phyloP scores from a whole-genome alignment of 2,329 filamentous ascomycete genomes.

The Penicillium sp. region DNA sequence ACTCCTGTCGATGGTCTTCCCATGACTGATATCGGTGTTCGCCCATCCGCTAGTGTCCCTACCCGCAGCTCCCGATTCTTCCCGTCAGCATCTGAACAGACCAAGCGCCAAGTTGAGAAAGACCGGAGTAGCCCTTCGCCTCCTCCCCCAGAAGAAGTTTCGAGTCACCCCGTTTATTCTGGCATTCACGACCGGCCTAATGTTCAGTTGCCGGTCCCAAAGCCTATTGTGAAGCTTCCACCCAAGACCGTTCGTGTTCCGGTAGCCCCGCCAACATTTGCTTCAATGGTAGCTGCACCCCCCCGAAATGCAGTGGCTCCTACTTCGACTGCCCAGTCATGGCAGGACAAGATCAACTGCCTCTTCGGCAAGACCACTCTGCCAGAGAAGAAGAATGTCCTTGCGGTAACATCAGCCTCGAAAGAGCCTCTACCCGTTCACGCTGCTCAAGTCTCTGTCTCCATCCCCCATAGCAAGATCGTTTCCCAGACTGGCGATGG shows the following conservation, averaged over 20 bases:
- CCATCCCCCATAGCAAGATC: slow-evolving; percentile 55
- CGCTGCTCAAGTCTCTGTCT: slow-evolving; percentile 64
- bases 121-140: slow-evolving; percentile 48
- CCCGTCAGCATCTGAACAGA: slow-evolving; percentile 41
- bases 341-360: slow-evolving; percentile 83
- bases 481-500: slow-evolving; percentile 42
- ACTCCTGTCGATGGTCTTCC: slow-evolving; percentile 10
- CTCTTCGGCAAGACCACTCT: slow-evolving; percentile 64
- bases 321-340: slow-evolving; percentile 52
- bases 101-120: slow-evolving; percentile 35
- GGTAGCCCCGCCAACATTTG: slow-evolving; percentile 47
- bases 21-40: not conserved
- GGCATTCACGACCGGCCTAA: slow-evolving; percentile 52
- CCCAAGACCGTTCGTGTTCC: slow-evolving; percentile 52
- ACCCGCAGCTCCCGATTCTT: slow-evolving; percentile 51
- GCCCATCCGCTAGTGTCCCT: slow-evolving; percentile 36
- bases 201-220: slow-evolving; percentile 59
- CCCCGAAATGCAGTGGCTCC: slow-evolving; percentile 41
- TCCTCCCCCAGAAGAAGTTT: slow-evolving; percentile 58
- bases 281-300: slow-evolving; percentile 44
- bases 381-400: slow-evolving; percentile 51
- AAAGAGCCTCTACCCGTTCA: slow-evolving; percentile 64
- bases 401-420: slow-evolving; percentile 66
- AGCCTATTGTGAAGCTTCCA: slow-evolving; percentile 78
- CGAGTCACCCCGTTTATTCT: slow-evolving; percentile 56